Evolutionary conservation across 305 asterid genomes (phyloP).

Genomic region (Nicotiana rustica): DNA sequence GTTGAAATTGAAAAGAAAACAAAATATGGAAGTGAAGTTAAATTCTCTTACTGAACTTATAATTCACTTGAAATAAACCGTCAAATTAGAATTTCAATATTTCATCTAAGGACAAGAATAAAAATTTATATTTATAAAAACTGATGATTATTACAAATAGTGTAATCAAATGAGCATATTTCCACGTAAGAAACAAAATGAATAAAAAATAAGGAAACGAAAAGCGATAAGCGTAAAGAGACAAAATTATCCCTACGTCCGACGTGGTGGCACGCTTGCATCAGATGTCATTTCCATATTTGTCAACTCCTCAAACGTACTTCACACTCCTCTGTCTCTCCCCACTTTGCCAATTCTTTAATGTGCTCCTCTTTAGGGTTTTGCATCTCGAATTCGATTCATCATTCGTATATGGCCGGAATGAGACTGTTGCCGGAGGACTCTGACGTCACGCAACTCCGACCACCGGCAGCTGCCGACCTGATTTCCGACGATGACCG

Average conservation of each 20-base stretch:
- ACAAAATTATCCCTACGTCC: constrained; percentile 29
- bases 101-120: too few relatives aligned
- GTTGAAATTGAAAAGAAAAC: too few relatives aligned
- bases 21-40: too few relatives aligned
- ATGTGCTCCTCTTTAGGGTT: constrained; percentile 32
- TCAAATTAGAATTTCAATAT: too few relatives aligned
- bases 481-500: constrained; percentile 98
- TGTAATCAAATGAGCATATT: too few relatives aligned
- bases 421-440: constrained; percentile 83
- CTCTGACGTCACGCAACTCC: constrained; percentile 68
- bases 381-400: constrained; percentile 20
- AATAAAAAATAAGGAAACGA: background rate
- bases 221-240: background rate
- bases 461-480: constrained; percentile 61
- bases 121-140: too few relatives aligned
- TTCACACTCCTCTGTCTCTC: constrained; percentile 19
- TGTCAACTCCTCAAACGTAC: constrained; percentile 33
- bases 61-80: too few relatives aligned
- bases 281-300: constrained; percentile 21
- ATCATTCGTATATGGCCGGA: constrained; percentile 66
- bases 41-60: too few relatives aligned
- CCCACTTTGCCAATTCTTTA: background rate
- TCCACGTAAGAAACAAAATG: background rate
- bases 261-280: constrained; percentile 31
- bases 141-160: too few relatives aligned